Conservation (phyloP, 2,329 filamentous ascomycete genomes). For the Teratosphaeria viscida region DNA sequence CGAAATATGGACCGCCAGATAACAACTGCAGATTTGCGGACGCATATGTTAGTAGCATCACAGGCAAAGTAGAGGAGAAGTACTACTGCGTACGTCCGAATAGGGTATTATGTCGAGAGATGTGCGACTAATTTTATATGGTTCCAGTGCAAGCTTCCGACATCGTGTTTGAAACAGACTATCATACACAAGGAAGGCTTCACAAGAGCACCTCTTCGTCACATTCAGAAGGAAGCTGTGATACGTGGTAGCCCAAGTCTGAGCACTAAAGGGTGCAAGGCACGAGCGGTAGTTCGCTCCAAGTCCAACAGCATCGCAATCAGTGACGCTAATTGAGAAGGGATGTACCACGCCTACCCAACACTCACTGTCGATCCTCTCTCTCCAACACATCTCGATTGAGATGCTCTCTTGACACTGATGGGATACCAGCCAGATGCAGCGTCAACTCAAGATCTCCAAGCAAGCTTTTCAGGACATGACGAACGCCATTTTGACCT, state of each 20-base stretch:
- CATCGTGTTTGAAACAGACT: too few species aligned
- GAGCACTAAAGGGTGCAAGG: too few species aligned
- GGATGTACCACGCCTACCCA: neutral
- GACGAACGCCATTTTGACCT: conserved; percentile 45
- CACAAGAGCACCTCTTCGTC: too few species aligned
- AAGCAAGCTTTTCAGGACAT: conserved; percentile 12
- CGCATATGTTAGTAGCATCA: too few species aligned
- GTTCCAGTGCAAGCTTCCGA: neutral
- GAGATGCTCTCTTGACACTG: neutral
- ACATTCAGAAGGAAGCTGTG: too few species aligned
- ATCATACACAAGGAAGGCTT: too few species aligned
- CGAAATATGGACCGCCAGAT: too few species aligned
- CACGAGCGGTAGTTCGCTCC: neutral
- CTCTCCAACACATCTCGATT: neutral
- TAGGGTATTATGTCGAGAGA: too few species aligned
- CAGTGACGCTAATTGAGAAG: neutral
- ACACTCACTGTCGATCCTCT: neutral
- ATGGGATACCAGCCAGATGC: conserved; percentile 10
- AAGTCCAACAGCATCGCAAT: neutral
- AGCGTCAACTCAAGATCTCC: conserved; percentile 12
- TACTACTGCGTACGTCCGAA: too few species aligned
- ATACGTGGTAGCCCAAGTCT: too few species aligned
- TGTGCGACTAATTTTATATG: neutral
- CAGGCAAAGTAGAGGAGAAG: too few species aligned
- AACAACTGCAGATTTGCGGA: too few species aligned